Conservation (phyloP, 768 basidiomycete species). For the Psilocybe cubensis region DNA sequence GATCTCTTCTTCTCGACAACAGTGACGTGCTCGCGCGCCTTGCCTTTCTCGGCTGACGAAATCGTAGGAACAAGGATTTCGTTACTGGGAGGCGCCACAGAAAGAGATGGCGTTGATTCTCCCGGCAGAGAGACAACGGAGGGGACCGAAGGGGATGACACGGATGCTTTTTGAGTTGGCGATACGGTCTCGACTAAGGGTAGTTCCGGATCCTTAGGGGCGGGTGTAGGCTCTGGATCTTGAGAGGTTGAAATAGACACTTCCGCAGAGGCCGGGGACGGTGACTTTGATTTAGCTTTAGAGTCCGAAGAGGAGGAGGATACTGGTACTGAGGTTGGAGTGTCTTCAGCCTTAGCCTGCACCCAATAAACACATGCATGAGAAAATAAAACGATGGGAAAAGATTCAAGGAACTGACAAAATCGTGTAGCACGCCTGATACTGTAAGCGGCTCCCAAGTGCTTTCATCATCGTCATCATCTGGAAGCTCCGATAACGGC, state of each 20-base stretch:
- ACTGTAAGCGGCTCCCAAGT: not conserved
- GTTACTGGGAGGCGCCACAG: not conserved
- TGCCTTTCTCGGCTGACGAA: not conserved
- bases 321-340: not conserved
- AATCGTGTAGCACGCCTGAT: not conserved
- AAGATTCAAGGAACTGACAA: constrained; percentile 4
- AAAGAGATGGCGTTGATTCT: not conserved
- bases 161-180: not conserved
- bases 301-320: not conserved
- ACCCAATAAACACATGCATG: not conserved
- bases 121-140: not conserved
- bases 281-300: not conserved
- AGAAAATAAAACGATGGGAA: not conserved
- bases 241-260: not conserved
- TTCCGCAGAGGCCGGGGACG: not conserved
- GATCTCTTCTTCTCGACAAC: not conserved
- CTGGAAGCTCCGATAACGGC: constrained; percentile 23
- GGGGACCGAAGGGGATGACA: not conserved
- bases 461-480: constrained; percentile 25
- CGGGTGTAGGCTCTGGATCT: not conserved
- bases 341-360: not conserved
- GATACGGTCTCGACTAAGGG: not conserved
- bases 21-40: not conserved
- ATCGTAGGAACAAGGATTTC: not conserved
- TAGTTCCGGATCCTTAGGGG: not conserved